Evolutionary conservation across 2,329 filamentous ascomycete genomes (phyloP).

Genomic region (Stagonosporopsis rhizophila): DNA sequence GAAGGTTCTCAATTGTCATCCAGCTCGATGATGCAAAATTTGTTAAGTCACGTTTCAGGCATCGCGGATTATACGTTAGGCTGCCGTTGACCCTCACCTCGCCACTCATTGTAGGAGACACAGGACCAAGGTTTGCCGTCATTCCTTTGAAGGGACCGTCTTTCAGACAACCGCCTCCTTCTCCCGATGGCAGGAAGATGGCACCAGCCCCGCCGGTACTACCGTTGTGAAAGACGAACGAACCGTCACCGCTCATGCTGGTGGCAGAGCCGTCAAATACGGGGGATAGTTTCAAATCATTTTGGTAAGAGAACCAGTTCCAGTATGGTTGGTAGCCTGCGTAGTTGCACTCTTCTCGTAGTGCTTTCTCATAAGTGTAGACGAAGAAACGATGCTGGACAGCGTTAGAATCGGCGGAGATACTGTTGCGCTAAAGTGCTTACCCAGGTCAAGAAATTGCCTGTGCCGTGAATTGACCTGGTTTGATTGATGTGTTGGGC

Average conservation of each 20-base stretch:
- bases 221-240: slow-evolving; percentile 26
- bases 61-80: slow-evolving; percentile 38
- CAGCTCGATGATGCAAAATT: slow-evolving; percentile 25
- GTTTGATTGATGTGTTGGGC: slow-evolving; percentile 34
- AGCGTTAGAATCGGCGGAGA: not conserved
- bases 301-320: slow-evolving; percentile 52
- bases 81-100: slow-evolving; percentile 20
- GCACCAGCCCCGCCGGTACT: slow-evolving; percentile 24
- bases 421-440: not conserved
- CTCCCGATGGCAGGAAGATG: slow-evolving; percentile 16
- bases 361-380: slow-evolving; percentile 46
- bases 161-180: slow-evolving; percentile 34
- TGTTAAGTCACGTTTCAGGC: slow-evolving; percentile 45
- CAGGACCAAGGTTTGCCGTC: slow-evolving; percentile 35
- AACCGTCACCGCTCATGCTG: slow-evolving; percentile 47
- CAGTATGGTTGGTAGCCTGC: slow-evolving; percentile 53
- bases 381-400: slow-evolving; percentile 46
- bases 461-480: slow-evolving; percentile 26
- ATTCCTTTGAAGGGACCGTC: slow-evolving; percentile 32
- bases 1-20: slow-evolving; percentile 40
- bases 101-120: slow-evolving; percentile 20
- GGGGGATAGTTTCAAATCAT: slow-evolving; percentile 37
- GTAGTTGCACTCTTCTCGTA: slow-evolving; percentile 51
- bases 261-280: slow-evolving; percentile 35
- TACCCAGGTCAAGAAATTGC: slow-evolving; percentile 38